Evolutionary conservation across 352 stramenopile genomes (phyloP).

Genomic region (Globisporangium cystogenes): DNA sequence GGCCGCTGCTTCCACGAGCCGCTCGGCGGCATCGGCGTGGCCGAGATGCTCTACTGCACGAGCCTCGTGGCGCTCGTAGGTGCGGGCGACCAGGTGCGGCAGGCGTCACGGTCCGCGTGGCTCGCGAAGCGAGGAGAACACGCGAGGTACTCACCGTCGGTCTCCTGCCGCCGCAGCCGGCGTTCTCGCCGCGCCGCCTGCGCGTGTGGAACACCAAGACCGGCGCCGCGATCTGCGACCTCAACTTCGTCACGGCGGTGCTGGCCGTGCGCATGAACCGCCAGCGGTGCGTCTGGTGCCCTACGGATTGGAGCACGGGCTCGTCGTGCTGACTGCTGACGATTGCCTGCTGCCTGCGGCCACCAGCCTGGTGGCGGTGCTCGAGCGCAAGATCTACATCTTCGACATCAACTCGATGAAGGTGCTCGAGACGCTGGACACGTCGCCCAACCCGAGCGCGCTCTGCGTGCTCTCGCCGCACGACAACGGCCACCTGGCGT

Average conservation of each 20-base stretch:
- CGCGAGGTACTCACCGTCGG: too few species aligned
- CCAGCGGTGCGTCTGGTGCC: constrained; percentile 44
- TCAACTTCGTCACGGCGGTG: constrained; percentile 90
- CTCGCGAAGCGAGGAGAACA: too few species aligned
- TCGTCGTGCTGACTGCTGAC: background rate
- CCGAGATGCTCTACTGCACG: constrained; percentile 93
- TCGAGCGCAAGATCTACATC: constrained; percentile 90
- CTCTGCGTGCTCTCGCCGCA: constrained; percentile 83
- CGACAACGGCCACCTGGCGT: constrained; percentile 82
- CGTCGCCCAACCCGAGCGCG: constrained; percentile 81
- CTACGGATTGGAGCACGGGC: too few species aligned
- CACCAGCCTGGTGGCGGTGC: constrained; percentile 68
- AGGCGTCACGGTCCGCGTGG: background rate
- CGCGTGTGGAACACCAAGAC: constrained; percentile 93
- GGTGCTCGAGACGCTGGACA: constrained; percentile 89
- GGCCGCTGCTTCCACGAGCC: constrained; percentile 84
- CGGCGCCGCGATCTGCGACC: constrained; percentile 83
- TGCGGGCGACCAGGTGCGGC: constrained; percentile 74
- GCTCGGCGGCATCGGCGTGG: constrained; percentile 86
- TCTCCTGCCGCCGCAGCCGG: constrained; percentile 32
- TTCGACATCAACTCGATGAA: constrained; percentile 94
- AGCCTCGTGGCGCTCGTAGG: constrained; percentile 90
- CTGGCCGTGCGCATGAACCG: constrained; percentile 90
- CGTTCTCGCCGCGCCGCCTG: constrained; percentile 87
- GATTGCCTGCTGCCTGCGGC: too few species aligned